Percentiles rank a stretch among this genome's conserved stretches.
phyloP scores from a whole-genome alignment of 2,329 filamentous ascomycete species.

The Lomentospora prolificans region DNA sequence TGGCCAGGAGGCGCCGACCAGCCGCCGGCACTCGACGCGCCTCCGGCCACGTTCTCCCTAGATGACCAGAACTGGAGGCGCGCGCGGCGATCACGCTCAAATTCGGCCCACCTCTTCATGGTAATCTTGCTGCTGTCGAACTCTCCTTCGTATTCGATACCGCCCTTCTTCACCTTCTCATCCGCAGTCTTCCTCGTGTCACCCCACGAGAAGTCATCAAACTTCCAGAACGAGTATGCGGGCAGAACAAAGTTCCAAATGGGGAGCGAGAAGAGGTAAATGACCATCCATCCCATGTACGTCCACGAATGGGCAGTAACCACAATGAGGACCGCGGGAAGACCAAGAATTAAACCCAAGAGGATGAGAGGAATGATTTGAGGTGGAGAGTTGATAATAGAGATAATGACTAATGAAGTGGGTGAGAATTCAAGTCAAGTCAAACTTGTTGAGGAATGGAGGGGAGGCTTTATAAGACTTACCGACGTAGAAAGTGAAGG shows the following conservation, averaged over 20 bases:
- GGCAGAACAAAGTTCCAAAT: constrained; percentile 97
- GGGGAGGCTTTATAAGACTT: no score
- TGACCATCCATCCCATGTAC: constrained; percentile 93
- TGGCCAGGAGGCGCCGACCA: constrained; percentile 28
- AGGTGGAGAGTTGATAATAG: constrained; percentile 65
- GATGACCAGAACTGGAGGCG: constrained; percentile 42
- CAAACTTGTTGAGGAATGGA: no score
- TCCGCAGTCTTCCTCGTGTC: constrained; percentile 93
- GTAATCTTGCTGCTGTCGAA: constrained; percentile 99
- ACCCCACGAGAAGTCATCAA: constrained; percentile 99
- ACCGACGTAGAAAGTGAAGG: constrained; percentile 94
- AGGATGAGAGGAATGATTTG: constrained; percentile 88
- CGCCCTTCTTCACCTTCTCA: constrained; percentile 78
- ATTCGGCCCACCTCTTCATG: constrained; percentile 98
- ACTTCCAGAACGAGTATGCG: constrained; percentile 96
- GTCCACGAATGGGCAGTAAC: constrained; percentile 87
- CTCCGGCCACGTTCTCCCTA: constrained; percentile 38
- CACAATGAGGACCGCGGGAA: constrained; percentile 84
- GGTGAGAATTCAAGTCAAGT: not conserved
- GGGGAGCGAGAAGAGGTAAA: constrained; percentile 86
- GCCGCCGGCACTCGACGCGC: constrained; percentile 24
- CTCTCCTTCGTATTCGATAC: constrained; percentile 83
- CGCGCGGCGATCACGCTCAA: constrained; percentile 59
- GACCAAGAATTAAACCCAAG: constrained; percentile 80
- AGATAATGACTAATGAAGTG: constrained; percentile 58